Base-by-base conservation (phyloP, 768 basidiomycete species). In the Austroboletus festivus region DNA sequence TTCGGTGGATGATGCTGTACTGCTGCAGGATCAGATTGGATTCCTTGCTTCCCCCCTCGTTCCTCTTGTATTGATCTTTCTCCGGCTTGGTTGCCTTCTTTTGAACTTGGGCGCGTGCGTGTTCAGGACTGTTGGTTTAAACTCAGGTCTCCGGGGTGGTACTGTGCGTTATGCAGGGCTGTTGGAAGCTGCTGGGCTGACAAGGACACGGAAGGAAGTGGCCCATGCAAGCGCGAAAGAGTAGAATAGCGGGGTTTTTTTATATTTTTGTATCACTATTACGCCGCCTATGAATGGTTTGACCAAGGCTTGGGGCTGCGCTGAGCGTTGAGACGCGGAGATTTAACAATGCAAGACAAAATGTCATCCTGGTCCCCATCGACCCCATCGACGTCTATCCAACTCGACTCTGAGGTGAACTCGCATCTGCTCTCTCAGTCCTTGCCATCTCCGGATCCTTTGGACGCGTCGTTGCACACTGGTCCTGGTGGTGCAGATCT, bases 391-490 rank as follows among this genome's bases (percentile, higher is more conserved):
- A 64, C 67, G 35, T 60, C 56, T 1, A 51, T 68, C 18, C 54
- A 55, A 4, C 38, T 54, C n/a, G 55, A 34, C 42, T 46, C 46
- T 41, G 58, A 60, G 13, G 47, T 58, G 30, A 58, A 65, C 47
- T 74, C 77, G 3, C 68, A 64, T 42, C 65, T 82, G 13, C 69
- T 82, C 34, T 77, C 75, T 10, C 74, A 79, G 53, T 74, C 78
- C 0, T 68, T 73, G 5, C 66, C 70, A 40, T 64, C 67, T 33
- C 57, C 64, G 21, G 66, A 68, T 34, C 40, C 59, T 6, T 61
- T 64, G 44, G 64, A 65, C 48, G 57, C 58, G 12, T 59, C 68
- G 37, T 61, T 65, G 11, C 56, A 67, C 48, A 73, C 73, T 2
- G 76, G 72, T 5, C 73, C 68, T 16, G 72, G 72, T 15, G 72